Percentiles rank a stretch among this genome's conserved stretches.
Evolutionary conservation across 768 basidiomycete species (phyloP).

Genomic region (Tulasnella sp.): DNA sequence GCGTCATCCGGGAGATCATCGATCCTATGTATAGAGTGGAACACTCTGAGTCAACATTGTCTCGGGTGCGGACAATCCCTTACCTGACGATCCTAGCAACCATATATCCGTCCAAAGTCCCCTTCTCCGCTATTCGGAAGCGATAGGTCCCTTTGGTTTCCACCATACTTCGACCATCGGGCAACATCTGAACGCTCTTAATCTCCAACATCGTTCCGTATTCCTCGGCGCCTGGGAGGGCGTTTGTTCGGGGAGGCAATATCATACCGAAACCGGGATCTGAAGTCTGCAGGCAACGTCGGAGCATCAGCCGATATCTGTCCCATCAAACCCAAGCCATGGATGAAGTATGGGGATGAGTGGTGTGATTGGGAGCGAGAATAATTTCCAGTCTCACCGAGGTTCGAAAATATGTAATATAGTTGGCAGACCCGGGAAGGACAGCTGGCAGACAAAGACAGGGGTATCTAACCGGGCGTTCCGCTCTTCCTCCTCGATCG

Average conservation of each 20-base stretch:
- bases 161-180: conserved; percentile 88
- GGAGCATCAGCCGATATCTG: conserved; percentile 93
- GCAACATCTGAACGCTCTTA: conserved; percentile 78
- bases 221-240: conserved; percentile 56
- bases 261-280: conserved; percentile 92
- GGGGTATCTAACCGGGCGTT: conserved; percentile 83
- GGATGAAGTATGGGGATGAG: neutral
- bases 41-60: neutral
- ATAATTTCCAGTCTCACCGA: conserved; percentile 48
- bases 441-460: conserved; percentile 86
- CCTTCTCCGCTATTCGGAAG: conserved; percentile 85
- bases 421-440: conserved; percentile 90
- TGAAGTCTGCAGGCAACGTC: conserved; percentile 82
- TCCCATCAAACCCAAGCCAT: conserved; percentile 20
- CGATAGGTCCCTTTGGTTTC: conserved; percentile 72
- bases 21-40: conserved; percentile 38
- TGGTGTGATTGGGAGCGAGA: neutral
- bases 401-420: conserved; percentile 94
- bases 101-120: conserved; percentile 85
- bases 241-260: conserved; percentile 59
- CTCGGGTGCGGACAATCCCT: neutral
- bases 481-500: conserved; percentile 75
- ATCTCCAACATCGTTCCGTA: conserved; percentile 97
- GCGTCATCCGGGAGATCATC: conserved; percentile 50
- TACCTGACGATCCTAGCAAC: conserved; percentile 76